Evolutionary conservation across 139 green algal genomes (phyloP).

Genomic region (Penium margaritaceum): DNA sequence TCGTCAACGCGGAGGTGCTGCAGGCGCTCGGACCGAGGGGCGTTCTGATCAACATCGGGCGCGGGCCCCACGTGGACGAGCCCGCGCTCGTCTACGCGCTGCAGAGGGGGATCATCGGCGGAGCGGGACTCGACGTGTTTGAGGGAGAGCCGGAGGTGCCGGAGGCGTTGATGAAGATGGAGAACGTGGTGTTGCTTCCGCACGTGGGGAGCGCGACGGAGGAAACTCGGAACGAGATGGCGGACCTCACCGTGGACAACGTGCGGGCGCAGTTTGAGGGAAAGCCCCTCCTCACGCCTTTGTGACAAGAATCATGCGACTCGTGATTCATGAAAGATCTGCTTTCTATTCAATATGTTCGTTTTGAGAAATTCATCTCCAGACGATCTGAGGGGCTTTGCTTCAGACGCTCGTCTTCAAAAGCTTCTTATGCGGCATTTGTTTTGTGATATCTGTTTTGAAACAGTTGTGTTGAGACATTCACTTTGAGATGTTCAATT

Average conservation of each 20-base stretch:
- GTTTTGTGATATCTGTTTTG: too few species aligned
- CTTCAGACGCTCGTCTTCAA: too few species aligned
- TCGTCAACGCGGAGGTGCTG: slow-evolving; percentile 14
- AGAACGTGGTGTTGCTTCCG: slow-evolving; percentile 35
- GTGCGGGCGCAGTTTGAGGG: slow-evolving; percentile 23
- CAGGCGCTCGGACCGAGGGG: slow-evolving; percentile 16
- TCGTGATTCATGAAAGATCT: too few species aligned
- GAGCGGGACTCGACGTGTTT: slow-evolving; percentile 42
- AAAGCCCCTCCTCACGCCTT: slow-evolving; percentile 28
- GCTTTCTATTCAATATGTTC: too few species aligned
- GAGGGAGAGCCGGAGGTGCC: slow-evolving; percentile 33
- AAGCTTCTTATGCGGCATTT: too few species aligned
- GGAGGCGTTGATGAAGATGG: slow-evolving; percentile 24
- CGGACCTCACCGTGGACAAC: slow-evolving; percentile 18
- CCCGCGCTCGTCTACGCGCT: slow-evolving; percentile 18
- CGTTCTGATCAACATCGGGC: slow-evolving; percentile 31
- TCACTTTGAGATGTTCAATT: too few species aligned
- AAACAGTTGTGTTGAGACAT: too few species aligned
- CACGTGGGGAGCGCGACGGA: slow-evolving; percentile 33
- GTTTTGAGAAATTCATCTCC: too few species aligned
- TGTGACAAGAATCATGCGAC: too few species aligned
- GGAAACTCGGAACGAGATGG: slow-evolving; percentile 33
- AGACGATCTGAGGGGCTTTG: too few species aligned
- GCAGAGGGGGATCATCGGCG: slow-evolving; percentile 10
- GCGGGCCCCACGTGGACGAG: slow-evolving; percentile 34